Evolutionary conservation across 1,284 basidiomycete genomes (phyloP), one percentile per base, ranked within the genome.

Genomic region (Puccinia polysora): DNA sequence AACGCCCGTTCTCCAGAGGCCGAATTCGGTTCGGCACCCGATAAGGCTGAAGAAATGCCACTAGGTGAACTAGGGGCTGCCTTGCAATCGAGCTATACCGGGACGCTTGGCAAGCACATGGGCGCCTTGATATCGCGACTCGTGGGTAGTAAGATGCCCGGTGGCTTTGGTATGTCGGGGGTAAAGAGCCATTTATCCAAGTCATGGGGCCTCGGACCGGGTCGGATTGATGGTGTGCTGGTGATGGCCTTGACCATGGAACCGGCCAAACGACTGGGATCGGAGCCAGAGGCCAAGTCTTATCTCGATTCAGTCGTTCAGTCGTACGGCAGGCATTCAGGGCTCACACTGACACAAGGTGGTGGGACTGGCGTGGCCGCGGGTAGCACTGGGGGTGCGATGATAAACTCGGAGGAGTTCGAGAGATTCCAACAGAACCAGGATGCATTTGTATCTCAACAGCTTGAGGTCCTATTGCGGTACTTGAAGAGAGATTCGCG

Each of bases 341-440:
- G 94, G 28, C 89, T 98, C 77, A 86, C 87, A 1, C 83, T 98
- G n/a, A 85, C 88, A 5, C 79, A 84, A 32, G 86, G 87, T 43
- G 85, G 84, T 43, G 84, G 84, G 64, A 83, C 84, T 32, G 84
- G 83, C 56, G 86, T 83, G 10, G 86, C 83, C 62, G 82, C 80
- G 62, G 60, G 49, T 30, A 50, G 60, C 38, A 28, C 45, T 15
- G 58, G 43, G 6, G 68, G 56, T 32, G 59, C 60, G 8, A 88
- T 88, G 53, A 97, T 97, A 84, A 96, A 96, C 83, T 94, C 91
- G 79, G 95, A 98, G 81, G 93, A 97, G 80, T 96, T 98, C 84
- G 83, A 93, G 80, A 93, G 94, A 82, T 95, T 97, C 85, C 90
- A 94, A 78, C 84, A 87, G 18, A 90, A 95, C 76, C 95, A 98